Evolutionary conservation across 306 rosid species (phyloP), one percentile per base, ranked within the genome.

Genomic region (Fagus crenata): DNA sequence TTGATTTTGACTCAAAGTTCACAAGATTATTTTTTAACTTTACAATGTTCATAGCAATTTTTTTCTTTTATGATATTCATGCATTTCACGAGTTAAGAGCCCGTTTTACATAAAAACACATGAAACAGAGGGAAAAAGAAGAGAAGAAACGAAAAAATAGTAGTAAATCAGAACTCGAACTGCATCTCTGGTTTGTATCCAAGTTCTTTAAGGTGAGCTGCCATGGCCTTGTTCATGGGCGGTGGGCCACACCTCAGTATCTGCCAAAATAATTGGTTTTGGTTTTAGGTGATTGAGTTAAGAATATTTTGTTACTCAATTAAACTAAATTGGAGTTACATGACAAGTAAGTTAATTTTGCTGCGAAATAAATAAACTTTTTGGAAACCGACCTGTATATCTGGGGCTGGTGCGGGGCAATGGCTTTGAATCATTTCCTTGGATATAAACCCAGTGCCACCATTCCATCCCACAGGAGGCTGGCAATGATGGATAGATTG

Each of bases 191-290:
- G 11, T 37, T 83, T 39, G 81, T 87, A 87, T 65, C 83, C 88
- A 72, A 87, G 90, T 67, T 76, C 82, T 1, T 81, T 51, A 69
- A 87, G 90, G 54, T 82, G 81, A 77, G 67, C 46, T 31, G 76
- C 82, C 83, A 87, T 84, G 65, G 90, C 88, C 39, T 55, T 75
- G 46, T 84, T 87, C 90, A 87, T 87, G 2, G 76, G 80, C 46
- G 85, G 87, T 77, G 88, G 90, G 31, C 88, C 90, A 14, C 90
- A 87, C 71, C 85, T 82, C n/a, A 82, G 82, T 73, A 87, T 80
- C 90, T 87, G 82, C 36, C 36, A 41, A 46, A 71, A 60, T 59
- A 40, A 13, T 35, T 39, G 18, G 51, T 28, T 28, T 41, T 56
- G 11, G 49, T 12, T 22, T 22, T 35, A 9, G 14, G 49, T 18